These are phyloP conservation scores for Tillandsia leiboldiana DNA, from an alignment of 176 grass and related monocot genomes.

Conservation along the genomic window DNA sequence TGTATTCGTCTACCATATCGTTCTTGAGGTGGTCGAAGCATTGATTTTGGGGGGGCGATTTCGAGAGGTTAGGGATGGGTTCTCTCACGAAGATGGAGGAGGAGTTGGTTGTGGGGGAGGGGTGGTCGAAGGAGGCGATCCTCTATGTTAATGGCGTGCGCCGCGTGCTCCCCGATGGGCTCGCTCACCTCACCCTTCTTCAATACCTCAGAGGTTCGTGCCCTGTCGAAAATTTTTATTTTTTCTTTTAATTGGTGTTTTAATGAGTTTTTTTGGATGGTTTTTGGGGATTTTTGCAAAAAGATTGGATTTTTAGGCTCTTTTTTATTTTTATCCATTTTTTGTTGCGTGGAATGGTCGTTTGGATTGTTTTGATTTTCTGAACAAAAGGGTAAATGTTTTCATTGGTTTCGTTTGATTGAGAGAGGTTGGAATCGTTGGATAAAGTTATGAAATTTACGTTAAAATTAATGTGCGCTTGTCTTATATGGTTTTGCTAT, in stretches of 20 bases:
- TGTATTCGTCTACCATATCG: background rate
- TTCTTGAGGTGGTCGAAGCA: background rate
- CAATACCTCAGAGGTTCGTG: conserved; percentile 77
- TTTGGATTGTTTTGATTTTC: too few species aligned
- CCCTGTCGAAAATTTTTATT: background rate
- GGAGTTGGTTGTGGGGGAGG: conserved; percentile 23
- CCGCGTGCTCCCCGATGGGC: conserved; percentile 67
- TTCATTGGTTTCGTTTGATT: too few species aligned
- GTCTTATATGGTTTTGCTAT: too few species aligned
- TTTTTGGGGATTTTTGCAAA: background rate
- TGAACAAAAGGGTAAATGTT: too few species aligned
- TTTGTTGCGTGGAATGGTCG: background rate
- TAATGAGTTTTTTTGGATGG: background rate
- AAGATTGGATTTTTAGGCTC: background rate
- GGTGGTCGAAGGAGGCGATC: conserved; percentile 73
- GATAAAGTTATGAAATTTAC: too few species aligned
- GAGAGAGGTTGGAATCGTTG: too few species aligned
- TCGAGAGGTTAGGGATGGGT: conserved; percentile 40
- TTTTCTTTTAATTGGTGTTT: background rate
- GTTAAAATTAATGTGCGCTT: too few species aligned
- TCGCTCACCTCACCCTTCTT: conserved; percentile 87
- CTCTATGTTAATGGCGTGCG: conserved; percentile 90
- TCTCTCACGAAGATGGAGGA: conserved; percentile 46
- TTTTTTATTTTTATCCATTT: background rate
- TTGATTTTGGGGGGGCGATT: background rate